These are phyloP conservation scores for Taxillus chinensis DNA, from an alignment of 164 flowering plant genomes.

Conservation along the genomic window DNA sequence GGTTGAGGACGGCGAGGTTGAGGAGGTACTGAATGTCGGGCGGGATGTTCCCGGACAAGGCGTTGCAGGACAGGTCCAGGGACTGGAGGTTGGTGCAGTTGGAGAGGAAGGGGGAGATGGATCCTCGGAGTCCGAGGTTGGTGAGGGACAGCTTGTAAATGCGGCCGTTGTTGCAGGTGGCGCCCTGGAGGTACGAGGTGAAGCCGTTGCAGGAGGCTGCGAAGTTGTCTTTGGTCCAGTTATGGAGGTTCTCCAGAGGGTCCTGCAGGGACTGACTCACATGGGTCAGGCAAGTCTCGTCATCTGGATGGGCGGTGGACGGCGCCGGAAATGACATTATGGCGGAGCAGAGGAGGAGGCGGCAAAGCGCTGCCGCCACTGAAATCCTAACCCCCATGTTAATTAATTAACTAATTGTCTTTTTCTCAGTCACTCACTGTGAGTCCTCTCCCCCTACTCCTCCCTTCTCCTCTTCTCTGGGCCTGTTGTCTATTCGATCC, in stretches of 20 bases:
- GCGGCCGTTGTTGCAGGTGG: conserved; percentile 91
- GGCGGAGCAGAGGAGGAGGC: no score
- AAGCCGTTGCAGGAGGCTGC: conserved; percentile 72
- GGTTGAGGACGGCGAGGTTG: conserved; percentile 88
- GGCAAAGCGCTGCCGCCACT: no score
- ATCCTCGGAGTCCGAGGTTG: conserved; percentile 55
- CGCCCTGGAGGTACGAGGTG: conserved; percentile 70
- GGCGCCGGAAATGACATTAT: conserved; percentile 7
- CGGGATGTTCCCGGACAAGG: conserved; percentile 68
- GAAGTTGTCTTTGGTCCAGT: conserved; percentile 67
- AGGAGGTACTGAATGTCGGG: conserved; percentile 55
- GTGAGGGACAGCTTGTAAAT: conserved; percentile 81
- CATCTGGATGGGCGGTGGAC: conserved; percentile 53
- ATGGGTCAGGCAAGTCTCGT: conserved; percentile 57
- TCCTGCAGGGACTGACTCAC: conserved; percentile 45
- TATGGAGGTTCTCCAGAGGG: conserved; percentile 43
- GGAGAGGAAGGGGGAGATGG: conserved; percentile 67
- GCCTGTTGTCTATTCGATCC: no score
- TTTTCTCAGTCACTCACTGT: no score
- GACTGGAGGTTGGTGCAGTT: conserved; percentile 88
- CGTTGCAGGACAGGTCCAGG: conserved; percentile 81
- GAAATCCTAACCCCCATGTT: no score
- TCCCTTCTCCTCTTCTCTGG: no score
- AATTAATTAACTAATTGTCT: no score
- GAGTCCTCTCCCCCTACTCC: no score